Evolutionary conservation across 1,284 basidiomycete genomes (phyloP), one percentile per base, ranked within the genome.

Genomic region (Amylostereum chailletii): DNA sequence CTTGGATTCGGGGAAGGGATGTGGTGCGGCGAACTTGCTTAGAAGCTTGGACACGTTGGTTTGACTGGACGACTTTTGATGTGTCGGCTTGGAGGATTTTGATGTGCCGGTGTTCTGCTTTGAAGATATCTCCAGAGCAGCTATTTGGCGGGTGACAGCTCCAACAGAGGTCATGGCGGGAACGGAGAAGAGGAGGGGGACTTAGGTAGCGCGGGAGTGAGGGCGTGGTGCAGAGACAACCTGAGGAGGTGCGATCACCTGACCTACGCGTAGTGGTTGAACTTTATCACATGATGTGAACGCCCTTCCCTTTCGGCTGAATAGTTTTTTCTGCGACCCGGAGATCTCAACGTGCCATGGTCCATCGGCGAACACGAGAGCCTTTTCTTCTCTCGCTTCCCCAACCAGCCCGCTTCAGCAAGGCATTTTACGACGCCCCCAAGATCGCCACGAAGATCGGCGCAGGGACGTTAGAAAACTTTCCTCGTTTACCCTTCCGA

Each of bases 21-120:
- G 73, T 0, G 83, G 79, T 4, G 82, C 72, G 5, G 79, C 79
- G 54, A 74, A 83, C 63, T 86, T 86, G 1, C 77, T 77, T 47
- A 84, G 71, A 4, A 86, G 71, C 60, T 83, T 85, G n/a, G 78
- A 67, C 33, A 84, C 75, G 52, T 74, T 79, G 1, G 65, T 62
- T 58, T 80, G 75, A 53, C 72, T 74, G 33, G 75, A 63, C 31
- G 77, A 72, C 57, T 83, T 83, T 55, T 70, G 60, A 54, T 74
- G 71, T n/a, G 63, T 57, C 36, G 71, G 59, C 5, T 68, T 63
- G 6, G 66, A 45, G 1, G 61, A 52, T 32, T 60, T 55, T 30
- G 42, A 30, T 10, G 60, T 54, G 2, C 65, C 57, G 42, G 57
- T 37, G 42, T 65, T 70, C 42, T 66, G 72, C 55, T 76, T 75